phyloP scores from a whole-genome alignment of 345 rosid genomes.

The Salix brachista region DNA sequence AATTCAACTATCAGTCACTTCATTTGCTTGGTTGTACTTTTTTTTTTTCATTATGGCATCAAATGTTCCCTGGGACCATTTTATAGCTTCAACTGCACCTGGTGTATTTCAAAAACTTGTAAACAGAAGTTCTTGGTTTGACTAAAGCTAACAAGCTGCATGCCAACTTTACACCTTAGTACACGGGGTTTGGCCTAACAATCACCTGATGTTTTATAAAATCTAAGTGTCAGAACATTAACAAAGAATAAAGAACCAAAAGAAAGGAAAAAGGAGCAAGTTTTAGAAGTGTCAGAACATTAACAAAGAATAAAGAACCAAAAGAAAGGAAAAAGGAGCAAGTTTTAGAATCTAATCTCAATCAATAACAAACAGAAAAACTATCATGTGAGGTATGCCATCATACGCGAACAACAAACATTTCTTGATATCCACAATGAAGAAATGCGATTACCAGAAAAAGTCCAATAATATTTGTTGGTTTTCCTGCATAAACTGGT shows the following conservation, averaged over 20 bases:
- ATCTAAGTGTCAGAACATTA: background rate
- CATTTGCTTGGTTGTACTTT: background rate
- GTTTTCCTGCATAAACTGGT: conserved; percentile 71
- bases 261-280: background rate
- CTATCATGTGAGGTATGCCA: background rate
- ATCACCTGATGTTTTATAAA: too few relatives aligned
- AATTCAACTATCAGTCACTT: background rate
- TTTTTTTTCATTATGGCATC: background rate
- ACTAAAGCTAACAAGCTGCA: background rate
- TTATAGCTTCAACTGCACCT: background rate
- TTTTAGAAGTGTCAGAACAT: background rate
- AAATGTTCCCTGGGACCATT: background rate
- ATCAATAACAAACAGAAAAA: background rate
- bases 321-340: background rate
- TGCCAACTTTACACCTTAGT: background rate
- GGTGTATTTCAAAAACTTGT: background rate
- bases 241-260: background rate
- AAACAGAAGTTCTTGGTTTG: background rate
- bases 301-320: background rate
- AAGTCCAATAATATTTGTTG: conserved; percentile 78
- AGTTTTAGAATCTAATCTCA: background rate
- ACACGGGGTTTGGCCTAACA: too few relatives aligned
- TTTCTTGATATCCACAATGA: background rate
- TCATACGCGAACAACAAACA: background rate
- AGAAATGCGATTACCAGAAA: conserved; percentile 54